A percentile compares a stretch with the other conserved stretches of the same genome.
These are phyloP conservation scores for Calamus simplicifolius DNA, from an alignment of 176 grass and related monocot genomes.

Conservation along the genomic window DNA sequence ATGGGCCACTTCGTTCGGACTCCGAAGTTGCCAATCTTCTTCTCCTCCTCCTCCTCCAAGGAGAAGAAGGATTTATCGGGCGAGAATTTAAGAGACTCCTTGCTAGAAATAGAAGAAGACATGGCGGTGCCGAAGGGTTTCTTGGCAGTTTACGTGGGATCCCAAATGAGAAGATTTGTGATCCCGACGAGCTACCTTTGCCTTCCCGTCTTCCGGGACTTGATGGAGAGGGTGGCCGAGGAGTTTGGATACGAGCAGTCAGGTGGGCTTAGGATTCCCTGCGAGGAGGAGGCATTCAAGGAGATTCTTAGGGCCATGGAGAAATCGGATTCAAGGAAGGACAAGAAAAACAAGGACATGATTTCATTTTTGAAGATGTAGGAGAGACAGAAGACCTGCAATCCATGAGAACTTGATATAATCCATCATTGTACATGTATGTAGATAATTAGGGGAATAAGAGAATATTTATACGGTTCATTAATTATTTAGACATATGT, in stretches of 20 bases:
- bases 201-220: slow-evolving; percentile 33
- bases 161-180: slow-evolving; percentile 39
- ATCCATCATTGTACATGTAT: too few relatives aligned
- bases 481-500: too few relatives aligned
- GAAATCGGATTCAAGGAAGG: slow-evolving; percentile 6
- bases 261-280: slow-evolving; percentile 41
- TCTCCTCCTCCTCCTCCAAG: too few relatives aligned
- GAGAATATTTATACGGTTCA: too few relatives aligned
- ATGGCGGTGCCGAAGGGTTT: slow-evolving; percentile 41
- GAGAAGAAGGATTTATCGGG: slow-evolving; percentile 2
- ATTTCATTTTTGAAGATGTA: not conserved
- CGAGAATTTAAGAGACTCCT: not conserved
- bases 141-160: slow-evolving; percentile 57
- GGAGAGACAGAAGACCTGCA: too few relatives aligned
- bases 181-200: slow-evolving; percentile 47
- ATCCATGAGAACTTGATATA: too few relatives aligned
- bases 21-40: not conserved
- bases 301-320: slow-evolving; percentile 25
- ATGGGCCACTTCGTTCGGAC: too few relatives aligned
- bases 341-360: not conserved
- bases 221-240: slow-evolving; percentile 57
- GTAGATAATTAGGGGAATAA: too few relatives aligned
- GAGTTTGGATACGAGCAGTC: slow-evolving; percentile 66
- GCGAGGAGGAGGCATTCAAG: slow-evolving; percentile 40
- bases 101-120: not conserved